Base-by-base conservation (phyloP, 202 grass and related monocot species). In the Carex arenaria region DNA sequence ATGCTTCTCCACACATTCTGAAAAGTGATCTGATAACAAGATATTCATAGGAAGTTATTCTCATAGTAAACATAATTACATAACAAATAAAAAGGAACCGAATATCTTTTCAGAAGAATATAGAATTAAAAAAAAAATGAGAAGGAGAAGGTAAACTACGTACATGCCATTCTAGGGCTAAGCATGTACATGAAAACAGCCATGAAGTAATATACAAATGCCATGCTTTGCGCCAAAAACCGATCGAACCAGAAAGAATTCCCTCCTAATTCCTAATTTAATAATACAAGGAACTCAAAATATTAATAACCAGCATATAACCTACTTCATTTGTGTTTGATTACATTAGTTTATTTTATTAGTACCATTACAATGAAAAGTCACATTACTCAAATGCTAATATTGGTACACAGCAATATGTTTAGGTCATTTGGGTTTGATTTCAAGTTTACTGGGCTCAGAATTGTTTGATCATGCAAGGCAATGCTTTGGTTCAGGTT, bases 151-250 rank as follows among this genome's bases (percentile, higher is more conserved):
- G 15, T 49, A 57, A 12, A 84, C 85, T 57, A 59, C 73, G 82
- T 86, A 98, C 96, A 98, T 86, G 95, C 93, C 95, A 98, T 98
- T 92, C 95, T 85, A 40, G 95, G 95, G 85, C 95, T 98, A 51
- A 98, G 6, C 80, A 92, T 91, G 84, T 98, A 98, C 93, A 98
- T 95, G 1, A 2, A 91, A 87, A 98, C 95, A 76, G 88, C 88
- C 81, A 95, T 85, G 64, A 98, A 98, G 79, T 98, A 98, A 84
- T 98, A 98, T 54, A 98, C 85, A 1, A 98, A 85, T 63, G 95
- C 95, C 74, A 87, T 72, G 83, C 72, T 83, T 40, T 85, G 92
- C 1, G 92, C 95, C 82, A 98, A 85, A 61, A 95, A 78, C 43
- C 90, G 75, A 82, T 98, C 95, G 34, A 88, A 3, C 89, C 83